Evolutionary conservation across 2,329 filamentous ascomycete genomes (phyloP).

Genomic region (Xylaria sp.): DNA sequence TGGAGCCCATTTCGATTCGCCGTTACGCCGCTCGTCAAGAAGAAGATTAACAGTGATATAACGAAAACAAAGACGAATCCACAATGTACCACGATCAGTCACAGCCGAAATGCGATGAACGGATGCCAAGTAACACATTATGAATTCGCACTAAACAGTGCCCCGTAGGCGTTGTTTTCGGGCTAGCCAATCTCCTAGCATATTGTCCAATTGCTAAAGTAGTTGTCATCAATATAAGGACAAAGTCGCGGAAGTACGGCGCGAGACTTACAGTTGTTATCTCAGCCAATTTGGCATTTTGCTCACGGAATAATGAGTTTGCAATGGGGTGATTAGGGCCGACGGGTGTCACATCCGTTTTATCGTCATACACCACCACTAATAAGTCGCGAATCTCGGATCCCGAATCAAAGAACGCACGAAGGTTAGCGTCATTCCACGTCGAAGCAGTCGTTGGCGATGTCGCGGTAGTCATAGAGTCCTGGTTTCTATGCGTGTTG

Average conservation of each 20-base stretch:
- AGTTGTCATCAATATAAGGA: constrained; percentile 19
- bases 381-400: constrained; percentile 90
- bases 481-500: constrained; percentile 56
- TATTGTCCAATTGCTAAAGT: constrained; percentile 79
- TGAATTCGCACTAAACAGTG: constrained; percentile 26
- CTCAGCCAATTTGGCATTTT: constrained; percentile 85
- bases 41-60: constrained; percentile 25
- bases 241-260: constrained; percentile 38
- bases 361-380: constrained; percentile 93
- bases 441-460: constrained; percentile 69
- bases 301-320: constrained; percentile 82
- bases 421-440: constrained; percentile 89
- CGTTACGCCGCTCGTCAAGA: constrained; percentile 35
- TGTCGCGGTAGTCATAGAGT: constrained; percentile 64
- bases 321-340: constrained; percentile 88
- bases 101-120: constrained; percentile 3
- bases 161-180: constrained; percentile 64
- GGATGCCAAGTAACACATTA: background rate
- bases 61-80: constrained; percentile 17
- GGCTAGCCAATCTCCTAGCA: constrained; percentile 85
- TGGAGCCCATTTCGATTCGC: constrained; percentile 34
- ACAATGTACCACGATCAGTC: constrained; percentile 9
- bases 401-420: constrained; percentile 90
- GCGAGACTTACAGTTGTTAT: constrained; percentile 75
- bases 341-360: constrained; percentile 81